These are phyloP conservation scores for Geotrichum armillariae DNA, from an alignment of 1,139 yeast genomes.

Conservation along the genomic window DNA sequence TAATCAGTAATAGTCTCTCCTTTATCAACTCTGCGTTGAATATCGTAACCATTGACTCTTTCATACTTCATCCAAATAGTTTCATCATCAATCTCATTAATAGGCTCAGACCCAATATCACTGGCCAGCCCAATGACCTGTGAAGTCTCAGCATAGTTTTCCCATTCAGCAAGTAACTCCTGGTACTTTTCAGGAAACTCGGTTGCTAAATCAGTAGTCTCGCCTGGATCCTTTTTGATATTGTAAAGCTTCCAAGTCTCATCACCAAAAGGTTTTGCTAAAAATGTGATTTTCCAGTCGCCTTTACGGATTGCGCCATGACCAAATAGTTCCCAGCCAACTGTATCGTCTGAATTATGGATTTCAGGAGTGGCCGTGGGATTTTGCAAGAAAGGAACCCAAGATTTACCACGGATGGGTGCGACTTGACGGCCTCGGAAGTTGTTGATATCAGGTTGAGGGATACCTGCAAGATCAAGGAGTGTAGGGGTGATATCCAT, in stretches of 20 bases:
- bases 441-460: slow-evolving; percentile 28
- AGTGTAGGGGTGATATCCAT: slow-evolving; percentile 60
- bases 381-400: slow-evolving; percentile 33
- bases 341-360: slow-evolving; percentile 41
- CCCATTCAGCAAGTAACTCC: slow-evolving; percentile 51
- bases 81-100: slow-evolving; percentile 28
- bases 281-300: slow-evolving; percentile 48
- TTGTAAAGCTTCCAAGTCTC: slow-evolving; percentile 53
- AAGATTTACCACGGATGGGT: slow-evolving; percentile 46
- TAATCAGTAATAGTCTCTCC: background rate
- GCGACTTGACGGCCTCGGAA: slow-evolving; percentile 47
- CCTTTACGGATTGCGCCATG: slow-evolving; percentile 58
- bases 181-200: slow-evolving; percentile 40
- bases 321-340: slow-evolving; percentile 61
- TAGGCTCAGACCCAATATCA: slow-evolving; percentile 21
- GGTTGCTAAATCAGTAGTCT: slow-evolving; percentile 45
- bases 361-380: slow-evolving; percentile 18
- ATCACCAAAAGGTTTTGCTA: slow-evolving; percentile 52
- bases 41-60: slow-evolving; percentile 18
- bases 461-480: slow-evolving; percentile 48
- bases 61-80: slow-evolving; percentile 29
- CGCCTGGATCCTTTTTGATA: slow-evolving; percentile 49
- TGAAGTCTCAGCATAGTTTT: slow-evolving; percentile 54
- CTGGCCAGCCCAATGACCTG: slow-evolving; percentile 47
- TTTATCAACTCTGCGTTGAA: slow-evolving; percentile 9